Evolutionary conservation across 2,329 filamentous ascomycete genomes (phyloP).

Genomic region (Macrophomina tecta): DNA sequence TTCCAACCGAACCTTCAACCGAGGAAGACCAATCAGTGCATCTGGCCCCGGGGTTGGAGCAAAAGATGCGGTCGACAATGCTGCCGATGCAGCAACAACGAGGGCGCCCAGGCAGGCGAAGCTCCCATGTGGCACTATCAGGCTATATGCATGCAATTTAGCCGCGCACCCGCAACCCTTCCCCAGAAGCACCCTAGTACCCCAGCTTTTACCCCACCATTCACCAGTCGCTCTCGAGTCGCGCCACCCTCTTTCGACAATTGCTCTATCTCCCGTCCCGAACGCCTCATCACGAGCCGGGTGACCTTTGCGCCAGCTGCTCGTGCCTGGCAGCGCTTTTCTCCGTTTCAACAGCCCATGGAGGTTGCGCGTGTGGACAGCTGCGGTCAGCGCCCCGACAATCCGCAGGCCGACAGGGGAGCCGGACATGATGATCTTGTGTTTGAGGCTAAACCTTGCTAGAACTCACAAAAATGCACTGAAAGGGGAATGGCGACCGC

Average conservation of each 20-base stretch:
- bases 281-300: neutral
- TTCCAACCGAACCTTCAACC: neutral
- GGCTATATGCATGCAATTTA: slow-evolving; percentile 22
- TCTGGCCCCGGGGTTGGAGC: neutral
- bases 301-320: neutral
- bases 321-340: neutral
- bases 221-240: slow-evolving; percentile 7
- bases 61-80: neutral
- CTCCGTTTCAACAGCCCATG: neutral
- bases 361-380: too few relatives aligned
- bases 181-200: slow-evolving; percentile 14
- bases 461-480: neutral
- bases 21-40: neutral
- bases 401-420: neutral
- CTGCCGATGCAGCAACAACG: slow-evolving; percentile 1
- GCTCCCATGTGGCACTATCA: slow-evolving; percentile 22
- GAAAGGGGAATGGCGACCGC: neutral
- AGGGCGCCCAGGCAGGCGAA: neutral
- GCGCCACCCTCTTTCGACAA: slow-evolving; percentile 14
- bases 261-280: neutral
- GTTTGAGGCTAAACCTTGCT: neutral
- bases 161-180: slow-evolving; percentile 22
- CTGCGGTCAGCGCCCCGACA: neutral
- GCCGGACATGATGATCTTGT: neutral
- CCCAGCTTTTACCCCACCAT: slow-evolving; percentile 26